A percentile compares a stretch with the other conserved stretches of the same genome.
Conservation (phyloP, 306 rosid species). For the Carpinus viminea region DNA sequence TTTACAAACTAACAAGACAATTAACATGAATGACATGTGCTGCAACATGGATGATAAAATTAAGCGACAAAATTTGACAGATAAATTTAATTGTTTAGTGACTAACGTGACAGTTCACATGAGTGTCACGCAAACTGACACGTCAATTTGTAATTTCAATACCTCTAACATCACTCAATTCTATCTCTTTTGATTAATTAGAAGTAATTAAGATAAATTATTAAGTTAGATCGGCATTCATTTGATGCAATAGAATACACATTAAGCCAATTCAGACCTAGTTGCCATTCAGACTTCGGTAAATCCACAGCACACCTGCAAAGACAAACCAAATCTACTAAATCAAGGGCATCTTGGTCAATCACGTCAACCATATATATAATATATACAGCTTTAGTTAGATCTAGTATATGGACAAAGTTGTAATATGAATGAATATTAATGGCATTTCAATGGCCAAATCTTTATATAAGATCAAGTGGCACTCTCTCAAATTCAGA, state of each 20-base stretch:
- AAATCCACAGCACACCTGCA: constrained; percentile 2
- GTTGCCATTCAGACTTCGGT: neutral
- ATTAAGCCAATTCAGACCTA: neutral
- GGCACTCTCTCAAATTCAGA: constrained; percentile 17
- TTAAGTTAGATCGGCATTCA: neutral
- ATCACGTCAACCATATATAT: neutral
- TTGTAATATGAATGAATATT: constrained; percentile 26
- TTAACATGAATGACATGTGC: too few species aligned
- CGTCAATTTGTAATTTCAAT: too few species aligned
- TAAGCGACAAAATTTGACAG: too few species aligned
- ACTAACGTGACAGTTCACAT: too few species aligned
- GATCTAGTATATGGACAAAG: constrained; percentile 26
- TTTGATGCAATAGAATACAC: neutral
- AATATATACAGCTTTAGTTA: neutral
- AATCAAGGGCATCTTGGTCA: constrained; percentile 31
- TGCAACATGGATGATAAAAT: too few species aligned
- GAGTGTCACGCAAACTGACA: too few species aligned
- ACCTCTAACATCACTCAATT: too few species aligned
- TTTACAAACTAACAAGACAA: too few species aligned
- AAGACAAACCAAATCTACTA: constrained; percentile 23
- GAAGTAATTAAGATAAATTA: neutral
- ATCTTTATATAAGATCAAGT: constrained; percentile 29
- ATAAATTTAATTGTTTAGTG: too few species aligned
- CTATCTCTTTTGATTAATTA: too few species aligned
- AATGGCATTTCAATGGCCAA: constrained; percentile 20